Evolutionary conservation across 1,284 basidiomycete species (phyloP).

Genomic region (Sparassis latifolia): DNA sequence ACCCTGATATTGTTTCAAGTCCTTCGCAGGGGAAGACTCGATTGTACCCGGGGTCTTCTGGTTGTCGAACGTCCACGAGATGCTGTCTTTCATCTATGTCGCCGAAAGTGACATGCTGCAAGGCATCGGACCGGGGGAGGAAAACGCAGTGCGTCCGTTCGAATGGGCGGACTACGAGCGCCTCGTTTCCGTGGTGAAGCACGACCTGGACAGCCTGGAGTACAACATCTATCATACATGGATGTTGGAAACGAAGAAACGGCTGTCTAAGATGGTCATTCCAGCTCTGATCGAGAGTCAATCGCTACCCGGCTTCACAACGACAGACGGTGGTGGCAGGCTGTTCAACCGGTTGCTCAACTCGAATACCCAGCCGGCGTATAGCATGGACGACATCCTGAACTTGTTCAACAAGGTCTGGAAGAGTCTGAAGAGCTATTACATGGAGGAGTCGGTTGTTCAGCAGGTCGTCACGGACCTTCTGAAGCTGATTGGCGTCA

Average conservation of each 20-base stretch:
- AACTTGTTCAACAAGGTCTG: conserved; percentile 97
- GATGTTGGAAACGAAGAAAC: conserved; percentile 99
- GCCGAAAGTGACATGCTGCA: conserved; percentile 98
- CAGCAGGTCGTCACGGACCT: conserved; percentile 97
- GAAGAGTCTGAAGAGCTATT: conserved; percentile 98
- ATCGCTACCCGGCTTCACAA: conserved; percentile 96
- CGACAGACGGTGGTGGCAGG: conserved; percentile 87
- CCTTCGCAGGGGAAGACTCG: conserved; percentile 90
- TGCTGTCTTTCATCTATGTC: conserved; percentile 97
- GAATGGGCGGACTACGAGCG: conserved; percentile 98
- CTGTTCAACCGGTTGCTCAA: conserved; percentile 92
- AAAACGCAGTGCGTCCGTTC: conserved; percentile 85
- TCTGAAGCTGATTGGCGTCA: conserved; percentile 94
- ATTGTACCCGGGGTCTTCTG: conserved; percentile 98
- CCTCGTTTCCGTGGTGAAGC: conserved; percentile 95
- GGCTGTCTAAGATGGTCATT: conserved; percentile 96
- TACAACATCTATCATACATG: conserved; percentile 99
- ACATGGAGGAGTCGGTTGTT: conserved; percentile 96
- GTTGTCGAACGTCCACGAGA: conserved; percentile 99
- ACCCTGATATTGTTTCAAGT: conserved; percentile 35
- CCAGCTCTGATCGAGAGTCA: conserved; percentile 98
- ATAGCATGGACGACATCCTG: conserved; percentile 97
- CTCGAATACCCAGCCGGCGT: conserved; percentile 82
- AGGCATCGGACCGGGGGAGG: conserved; percentile 95
- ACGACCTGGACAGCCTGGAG: conserved; percentile 96